phyloP scores from a whole-genome alignment of 169 alveolate genomes.

The Perkinsus olseni region DNA sequence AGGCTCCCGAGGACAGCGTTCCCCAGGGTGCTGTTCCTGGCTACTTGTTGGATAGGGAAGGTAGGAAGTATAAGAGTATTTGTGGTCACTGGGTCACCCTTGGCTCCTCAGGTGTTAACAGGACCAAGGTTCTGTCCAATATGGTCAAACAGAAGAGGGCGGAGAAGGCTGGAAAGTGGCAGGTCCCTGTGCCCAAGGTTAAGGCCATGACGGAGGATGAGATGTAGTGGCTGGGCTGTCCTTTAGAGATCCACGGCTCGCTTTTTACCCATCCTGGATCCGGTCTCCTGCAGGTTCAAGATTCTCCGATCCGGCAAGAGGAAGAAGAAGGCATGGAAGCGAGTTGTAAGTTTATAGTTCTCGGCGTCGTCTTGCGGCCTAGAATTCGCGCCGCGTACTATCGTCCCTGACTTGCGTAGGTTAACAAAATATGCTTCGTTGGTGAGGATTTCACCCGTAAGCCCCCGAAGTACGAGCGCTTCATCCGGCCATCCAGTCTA shows the following conservation, averaged over 20 bases:
- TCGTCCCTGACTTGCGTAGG: constrained; percentile 19
- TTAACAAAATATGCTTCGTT: constrained; percentile 93
- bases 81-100: neutral
- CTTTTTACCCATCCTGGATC: too few species aligned
- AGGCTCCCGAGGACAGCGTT: constrained; percentile 51
- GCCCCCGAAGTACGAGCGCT: constrained; percentile 97
- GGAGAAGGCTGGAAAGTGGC: constrained; percentile 99
- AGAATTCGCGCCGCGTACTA: neutral
- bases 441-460: constrained; percentile 97
- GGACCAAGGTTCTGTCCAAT: constrained; percentile 73
- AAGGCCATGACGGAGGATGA: constrained; percentile 81
- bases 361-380: neutral
- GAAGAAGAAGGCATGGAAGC: constrained; percentile 93
- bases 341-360: constrained; percentile 46
- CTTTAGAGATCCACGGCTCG: too few species aligned
- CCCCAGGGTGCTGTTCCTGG: constrained; percentile 98
- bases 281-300: constrained; percentile 57
- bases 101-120: neutral
- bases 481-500: constrained; percentile 94
- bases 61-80: constrained; percentile 73
- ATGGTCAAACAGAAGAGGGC: constrained; percentile 97
- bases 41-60: constrained; percentile 95
- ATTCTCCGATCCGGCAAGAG: constrained; percentile 90
- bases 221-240: constrained; percentile 40
- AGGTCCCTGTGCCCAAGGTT: constrained; percentile 95